phyloP scores from a whole-genome alignment of 371 early-diverging fungal genomes.

The Mortierella sp. region DNA sequence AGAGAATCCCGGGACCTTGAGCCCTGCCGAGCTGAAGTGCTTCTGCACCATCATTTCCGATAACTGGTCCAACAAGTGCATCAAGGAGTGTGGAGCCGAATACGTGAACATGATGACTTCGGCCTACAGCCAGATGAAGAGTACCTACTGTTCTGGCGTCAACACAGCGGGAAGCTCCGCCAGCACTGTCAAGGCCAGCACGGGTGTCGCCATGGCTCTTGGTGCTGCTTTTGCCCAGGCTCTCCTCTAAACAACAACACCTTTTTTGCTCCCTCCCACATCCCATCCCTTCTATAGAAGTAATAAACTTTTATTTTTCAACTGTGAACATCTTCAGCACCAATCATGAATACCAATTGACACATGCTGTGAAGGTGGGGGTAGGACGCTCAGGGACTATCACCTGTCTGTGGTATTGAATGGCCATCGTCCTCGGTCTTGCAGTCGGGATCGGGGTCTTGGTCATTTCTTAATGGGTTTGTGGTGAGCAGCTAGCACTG shows the following conservation, averaged over 20 bases:
- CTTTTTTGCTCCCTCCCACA: no score
- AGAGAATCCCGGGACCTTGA: background rate
- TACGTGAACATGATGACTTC: background rate
- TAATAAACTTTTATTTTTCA: no score
- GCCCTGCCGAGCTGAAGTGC: constrained; percentile 7
- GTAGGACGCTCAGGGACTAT: no score
- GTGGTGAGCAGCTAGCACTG: no score
- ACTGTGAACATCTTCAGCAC: no score
- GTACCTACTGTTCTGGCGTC: constrained; percentile 3
- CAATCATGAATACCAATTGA: no score
- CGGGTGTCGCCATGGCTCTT: constrained; percentile 9
- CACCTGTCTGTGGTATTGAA: no score
- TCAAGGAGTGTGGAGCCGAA: constrained; percentile 6
- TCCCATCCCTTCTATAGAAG: no score
- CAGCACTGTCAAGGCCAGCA: constrained; percentile 3
- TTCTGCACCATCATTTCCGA: constrained; percentile 5
- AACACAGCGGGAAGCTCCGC: constrained; percentile 3
- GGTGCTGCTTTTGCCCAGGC: constrained; percentile 12
- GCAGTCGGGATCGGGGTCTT: no score
- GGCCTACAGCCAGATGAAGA: background rate
- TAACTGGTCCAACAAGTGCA: constrained; percentile 7
- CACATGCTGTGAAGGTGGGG: no score
- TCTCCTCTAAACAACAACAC: background rate
- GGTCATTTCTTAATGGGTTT: no score
- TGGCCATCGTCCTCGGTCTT: no score